Base-by-base conservation (phyloP, 225 moss, liverwort and hornwort genomes). In the Pleurozium schreberi region DNA sequence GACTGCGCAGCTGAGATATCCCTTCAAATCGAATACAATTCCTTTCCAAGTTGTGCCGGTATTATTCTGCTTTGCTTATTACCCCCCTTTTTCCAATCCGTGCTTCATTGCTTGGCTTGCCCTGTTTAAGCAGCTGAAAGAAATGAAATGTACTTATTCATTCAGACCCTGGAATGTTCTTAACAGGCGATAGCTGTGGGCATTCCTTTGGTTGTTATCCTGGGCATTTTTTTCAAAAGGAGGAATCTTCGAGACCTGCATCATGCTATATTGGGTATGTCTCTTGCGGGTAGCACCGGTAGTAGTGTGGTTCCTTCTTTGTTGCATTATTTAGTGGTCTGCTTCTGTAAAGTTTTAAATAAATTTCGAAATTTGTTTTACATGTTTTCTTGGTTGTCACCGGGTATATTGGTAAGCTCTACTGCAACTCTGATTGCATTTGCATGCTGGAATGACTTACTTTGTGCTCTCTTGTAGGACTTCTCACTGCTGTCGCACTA, bases 11-110 rank as follows among this genome's bases (percentile, higher is more conserved):
- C 86, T 95, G 71, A 86, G 90, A 92, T 95, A 95, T 82, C 95
- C 93, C 11, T 93, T 55, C 50, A 91, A 95, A 26, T 47, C 75
- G 28, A 95, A 93, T 84, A 93, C 93, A 9, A 91, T 95, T 80
- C 93, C 95, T n/a, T 70, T 90, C 86, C 89, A 89, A 92, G 90
- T 33, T 79, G 95, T 95, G 75, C 95, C 95, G 91, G 95, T 95
- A 93, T 49, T 69, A 62, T 53, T 82, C 53, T 60, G 36, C 50
- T 63, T n/a, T 50, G 36, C 65, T 38, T 34, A n/a, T 47, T 64
- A 18, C 30, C 1, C 7, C 18, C n/a, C 52, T 49, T 80, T 85
- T 63, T 85, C 42, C 45, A 81, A 58, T 85, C 15, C 49, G 50
- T 79, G 62, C 40, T 87, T 71, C 52, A 8, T 76, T 50, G 27